Evolutionary conservation across 768 basidiomycete species (phyloP).

Genomic region (Tubosaeta brunneosetosa): DNA sequence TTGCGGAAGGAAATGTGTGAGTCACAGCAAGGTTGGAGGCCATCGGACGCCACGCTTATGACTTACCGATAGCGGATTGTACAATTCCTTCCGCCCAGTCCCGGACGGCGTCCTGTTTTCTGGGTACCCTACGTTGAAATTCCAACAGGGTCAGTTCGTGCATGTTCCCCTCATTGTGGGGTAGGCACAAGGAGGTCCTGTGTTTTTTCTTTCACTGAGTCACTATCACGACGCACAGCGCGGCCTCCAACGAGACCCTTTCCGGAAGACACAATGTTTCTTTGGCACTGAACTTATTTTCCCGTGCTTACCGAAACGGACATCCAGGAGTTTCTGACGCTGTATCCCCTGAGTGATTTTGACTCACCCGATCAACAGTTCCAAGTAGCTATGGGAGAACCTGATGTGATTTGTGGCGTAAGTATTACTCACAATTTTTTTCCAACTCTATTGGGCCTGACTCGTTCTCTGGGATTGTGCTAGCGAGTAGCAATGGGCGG

Average conservation of each 20-base stretch:
- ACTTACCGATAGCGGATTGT: slow-evolving; percentile 35
- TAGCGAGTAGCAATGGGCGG: slow-evolving; percentile 46
- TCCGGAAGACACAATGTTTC: slow-evolving; percentile 36
- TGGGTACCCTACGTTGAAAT: slow-evolving; percentile 44
- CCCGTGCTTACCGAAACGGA: slow-evolving; percentile 41
- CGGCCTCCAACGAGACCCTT: slow-evolving; percentile 59
- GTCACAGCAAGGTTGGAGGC: neutral
- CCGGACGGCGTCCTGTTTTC: slow-evolving; percentile 50
- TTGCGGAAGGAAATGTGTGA: slow-evolving; percentile 37
- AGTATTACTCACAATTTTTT: slow-evolving; percentile 18
- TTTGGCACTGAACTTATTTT: slow-evolving; percentile 38
- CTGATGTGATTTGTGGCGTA: slow-evolving; percentile 50
- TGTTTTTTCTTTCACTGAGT: neutral
- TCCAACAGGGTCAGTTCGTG: slow-evolving; percentile 42
- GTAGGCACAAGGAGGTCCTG: slow-evolving; percentile 30
- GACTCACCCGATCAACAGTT: slow-evolving; percentile 38
- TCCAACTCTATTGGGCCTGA: neutral
- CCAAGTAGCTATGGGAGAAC: slow-evolving; percentile 47
- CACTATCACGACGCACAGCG: slow-evolving; percentile 24
- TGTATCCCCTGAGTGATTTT: slow-evolving; percentile 44
- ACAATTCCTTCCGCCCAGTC: slow-evolving; percentile 49
- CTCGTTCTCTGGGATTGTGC: neutral
- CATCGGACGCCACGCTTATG: neutral
- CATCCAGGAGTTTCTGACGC: slow-evolving; percentile 34
- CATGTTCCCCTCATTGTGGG: slow-evolving; percentile 57